A percentile compares a stretch with the other conserved stretches of the same genome.
Conservation (phyloP, 805 yeast genomes). For the Helenozyma baotianmanensis region DNA sequence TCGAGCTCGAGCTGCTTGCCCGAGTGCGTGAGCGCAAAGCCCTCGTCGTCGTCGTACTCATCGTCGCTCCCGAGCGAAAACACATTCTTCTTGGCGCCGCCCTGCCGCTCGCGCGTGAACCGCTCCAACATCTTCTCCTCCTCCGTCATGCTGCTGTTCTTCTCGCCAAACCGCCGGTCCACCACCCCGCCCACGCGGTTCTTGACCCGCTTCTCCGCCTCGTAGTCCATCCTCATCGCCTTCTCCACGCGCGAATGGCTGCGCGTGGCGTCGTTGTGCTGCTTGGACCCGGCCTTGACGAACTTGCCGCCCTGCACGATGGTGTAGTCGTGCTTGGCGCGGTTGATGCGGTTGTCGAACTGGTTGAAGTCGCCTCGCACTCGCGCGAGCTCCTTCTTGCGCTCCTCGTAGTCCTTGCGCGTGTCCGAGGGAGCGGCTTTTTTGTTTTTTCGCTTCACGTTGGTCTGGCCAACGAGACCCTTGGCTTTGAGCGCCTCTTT, state of each 20-base stretch:
- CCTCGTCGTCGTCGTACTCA: constrained; percentile 51
- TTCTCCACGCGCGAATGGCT: constrained; percentile 35
- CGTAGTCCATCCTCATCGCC: constrained; percentile 53
- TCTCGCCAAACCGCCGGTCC: constrained; percentile 93
- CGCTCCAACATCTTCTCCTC: constrained; percentile 96
- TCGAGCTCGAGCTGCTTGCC: constrained; percentile 63
- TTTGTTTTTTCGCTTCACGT: constrained; percentile 52
- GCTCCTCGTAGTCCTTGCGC: constrained; percentile 62
- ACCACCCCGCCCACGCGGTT: constrained; percentile 74
- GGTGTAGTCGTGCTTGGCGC: constrained; percentile 54
- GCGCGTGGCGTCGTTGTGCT: constrained; percentile 31
- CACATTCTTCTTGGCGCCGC: constrained; percentile 46
- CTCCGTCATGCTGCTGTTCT: constrained; percentile 58
- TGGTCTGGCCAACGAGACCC: constrained; percentile 85
- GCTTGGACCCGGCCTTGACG: constrained; percentile 39
- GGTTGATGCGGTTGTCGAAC: constrained; percentile 72
- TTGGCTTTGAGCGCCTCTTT: constrained; percentile 71
- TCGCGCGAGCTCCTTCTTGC: constrained; percentile 41
- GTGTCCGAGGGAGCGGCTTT: constrained; percentile 56
- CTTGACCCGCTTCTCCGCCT: constrained; percentile 55
- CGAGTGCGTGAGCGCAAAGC: constrained; percentile 65
- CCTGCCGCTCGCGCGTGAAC: constrained; percentile 83
- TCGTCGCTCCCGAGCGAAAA: constrained; percentile 65
- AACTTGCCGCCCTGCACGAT: constrained; percentile 38
- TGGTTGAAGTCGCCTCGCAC: constrained; percentile 87